Base-by-base conservation (phyloP, 768 basidiomycete species). In the Tephrocybe sp. region DNA sequence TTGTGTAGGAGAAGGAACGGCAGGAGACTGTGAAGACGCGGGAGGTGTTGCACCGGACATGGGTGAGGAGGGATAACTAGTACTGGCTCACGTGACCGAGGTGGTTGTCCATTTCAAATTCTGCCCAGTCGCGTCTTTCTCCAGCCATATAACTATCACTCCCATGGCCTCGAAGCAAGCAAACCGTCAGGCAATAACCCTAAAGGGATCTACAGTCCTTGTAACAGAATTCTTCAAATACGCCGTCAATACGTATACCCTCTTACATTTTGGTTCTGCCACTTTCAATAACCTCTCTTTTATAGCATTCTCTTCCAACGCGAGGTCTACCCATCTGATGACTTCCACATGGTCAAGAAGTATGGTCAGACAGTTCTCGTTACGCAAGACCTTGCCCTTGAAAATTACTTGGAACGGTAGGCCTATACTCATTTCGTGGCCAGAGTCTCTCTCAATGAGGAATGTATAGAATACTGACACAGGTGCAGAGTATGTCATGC, bases 221-320 rank as follows among this genome's bases (percentile, higher is more conserved):
- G 96, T 98, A 50, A 96, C 93, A 0, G 97, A 99, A 62, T 98
- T 99, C 78, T 98, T 99, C 79, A 98, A 98, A 73, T 98, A 94
- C 69, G 89, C 92, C n/a, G 92, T 93, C 59, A 97, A 97, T 74
- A 94, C 89, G 93, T 94, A 62, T 57, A 89, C 76, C 16, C 34
- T 36, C 31, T 57, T 19, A 7, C 19, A 6, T 36, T 23, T 19
- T 19, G 31, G 35, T 17, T 33, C n/a, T 51, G 20, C 44, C 34
- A 33, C 32, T 40, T 36, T 53, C 5, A 26, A 31, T 14, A 41
- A 17, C 17, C 16, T 16, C 22, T 17, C n/a, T 39, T 43, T 39
- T 23, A 39, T 64, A 97, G 93, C 13, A 96, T 98, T 61, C 74
- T 99, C 48, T 99, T 96, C 71, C 95, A 98, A 72, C 80, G 97